Percentiles rank a stretch among this genome's conserved stretches.
Conservation (phyloP, 2,329 filamentous ascomycete species). For the Pseudogymnoascus destructans region DNA sequence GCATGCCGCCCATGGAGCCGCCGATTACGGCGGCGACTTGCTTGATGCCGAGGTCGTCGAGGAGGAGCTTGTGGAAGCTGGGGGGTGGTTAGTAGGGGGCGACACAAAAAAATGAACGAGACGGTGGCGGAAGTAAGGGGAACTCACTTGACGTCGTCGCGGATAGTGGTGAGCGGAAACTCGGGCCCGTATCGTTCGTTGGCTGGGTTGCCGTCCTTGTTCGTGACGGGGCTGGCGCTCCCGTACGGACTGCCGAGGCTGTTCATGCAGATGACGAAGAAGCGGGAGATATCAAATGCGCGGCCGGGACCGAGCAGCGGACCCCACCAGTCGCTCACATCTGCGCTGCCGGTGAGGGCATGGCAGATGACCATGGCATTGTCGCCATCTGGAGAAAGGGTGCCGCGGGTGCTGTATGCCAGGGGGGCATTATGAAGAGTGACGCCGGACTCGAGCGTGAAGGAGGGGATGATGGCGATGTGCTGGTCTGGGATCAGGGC, state of each 20-base stretch:
- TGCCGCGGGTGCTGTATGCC: slow-evolving; percentile 53
- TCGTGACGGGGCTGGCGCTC: slow-evolving; percentile 77
- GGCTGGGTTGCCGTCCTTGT: slow-evolving; percentile 63
- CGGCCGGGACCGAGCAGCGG: slow-evolving; percentile 64
- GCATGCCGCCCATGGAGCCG: slow-evolving; percentile 79
- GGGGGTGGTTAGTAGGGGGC: slow-evolving; percentile 14
- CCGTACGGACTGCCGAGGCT: slow-evolving; percentile 76
- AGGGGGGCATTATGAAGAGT: slow-evolving; percentile 63
- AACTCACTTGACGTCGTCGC: slow-evolving; percentile 84
- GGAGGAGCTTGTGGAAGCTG: slow-evolving; percentile 64
- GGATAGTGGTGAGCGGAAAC: slow-evolving; percentile 87
- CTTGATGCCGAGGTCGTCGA: slow-evolving; percentile 68
- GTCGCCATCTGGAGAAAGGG: slow-evolving; percentile 43
- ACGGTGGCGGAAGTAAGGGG: neutral
- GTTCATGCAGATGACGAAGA: slow-evolving; percentile 80
- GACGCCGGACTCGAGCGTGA: slow-evolving; percentile 86
- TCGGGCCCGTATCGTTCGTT: slow-evolving; percentile 83
- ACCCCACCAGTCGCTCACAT: slow-evolving; percentile 82
- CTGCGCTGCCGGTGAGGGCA: slow-evolving; percentile 72
- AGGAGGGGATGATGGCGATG: slow-evolving; percentile 74
- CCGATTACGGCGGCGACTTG: slow-evolving; percentile 70
- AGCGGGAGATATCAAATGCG: slow-evolving; percentile 68
- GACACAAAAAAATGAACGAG: slow-evolving; percentile 9
- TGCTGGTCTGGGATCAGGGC: slow-evolving; percentile 77
- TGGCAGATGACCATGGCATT: slow-evolving; percentile 71